phyloP scores from a whole-genome alignment of 2,329 filamentous ascomycete genomes.

The Paraconiothyrium sp. region DNA sequence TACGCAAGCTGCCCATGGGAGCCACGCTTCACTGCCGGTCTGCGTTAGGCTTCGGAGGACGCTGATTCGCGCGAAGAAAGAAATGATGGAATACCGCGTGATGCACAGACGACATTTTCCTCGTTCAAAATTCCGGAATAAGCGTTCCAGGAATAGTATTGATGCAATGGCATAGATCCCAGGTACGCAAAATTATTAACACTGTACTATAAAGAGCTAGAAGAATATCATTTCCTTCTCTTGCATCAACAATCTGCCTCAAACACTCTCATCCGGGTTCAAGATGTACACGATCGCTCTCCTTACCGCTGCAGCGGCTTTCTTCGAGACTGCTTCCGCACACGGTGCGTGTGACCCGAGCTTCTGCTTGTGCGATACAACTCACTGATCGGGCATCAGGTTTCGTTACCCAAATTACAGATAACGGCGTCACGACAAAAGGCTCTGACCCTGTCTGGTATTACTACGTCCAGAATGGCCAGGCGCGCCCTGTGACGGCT shows the following conservation, averaged over 20 bases:
- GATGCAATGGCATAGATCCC: not conserved
- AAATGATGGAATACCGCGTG: not conserved
- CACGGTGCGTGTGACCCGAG: constrained; percentile 5
- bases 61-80: constrained; percentile 10
- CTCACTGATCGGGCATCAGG: constrained; percentile 32
- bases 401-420: constrained; percentile 38
- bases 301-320: constrained; percentile 4
- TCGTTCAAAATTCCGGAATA: not conserved
- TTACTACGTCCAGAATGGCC: constrained; percentile 33
- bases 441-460: constrained; percentile 47
- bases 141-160: not conserved
- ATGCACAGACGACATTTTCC: not conserved
- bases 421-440: constrained; percentile 34
- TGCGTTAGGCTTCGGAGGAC: not conserved
- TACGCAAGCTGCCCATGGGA: not conserved
- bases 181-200: no score
- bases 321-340: constrained; percentile 21
- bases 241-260: constrained; percentile 1
- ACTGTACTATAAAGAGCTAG: constrained; percentile 7
- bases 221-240: not conserved
- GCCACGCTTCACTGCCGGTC: not conserved
- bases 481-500: constrained; percentile 35
- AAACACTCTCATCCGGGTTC: constrained; percentile 7
- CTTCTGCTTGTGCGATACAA: constrained; percentile 13
- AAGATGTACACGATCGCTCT: constrained; percentile 10